A percentile compares a stretch with the other conserved stretches of the same genome.
These are phyloP conservation scores for Ambispora gerdemannii DNA, from an alignment of 192 early-diverging fungal species.

Conservation along the genomic window DNA sequence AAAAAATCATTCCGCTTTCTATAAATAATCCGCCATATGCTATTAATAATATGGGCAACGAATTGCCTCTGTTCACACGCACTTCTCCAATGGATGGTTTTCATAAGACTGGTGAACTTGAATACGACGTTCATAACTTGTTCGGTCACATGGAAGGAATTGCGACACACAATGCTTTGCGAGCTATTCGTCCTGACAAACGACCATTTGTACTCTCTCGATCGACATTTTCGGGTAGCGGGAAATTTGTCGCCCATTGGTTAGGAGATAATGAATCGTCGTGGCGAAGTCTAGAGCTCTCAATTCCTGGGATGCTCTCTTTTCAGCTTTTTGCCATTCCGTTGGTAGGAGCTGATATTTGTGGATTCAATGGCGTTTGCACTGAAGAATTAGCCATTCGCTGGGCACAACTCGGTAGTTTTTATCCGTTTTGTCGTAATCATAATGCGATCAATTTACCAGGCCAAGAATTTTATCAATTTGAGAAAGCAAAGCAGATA, in stretches of 20 bases:
- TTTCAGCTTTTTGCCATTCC: constrained; percentile 73
- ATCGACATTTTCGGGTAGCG: constrained; percentile 64
- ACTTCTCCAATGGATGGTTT: constrained; percentile 36
- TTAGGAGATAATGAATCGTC: constrained; percentile 61
- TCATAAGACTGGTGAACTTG: constrained; percentile 47
- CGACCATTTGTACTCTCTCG: constrained; percentile 63
- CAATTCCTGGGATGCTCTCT: constrained; percentile 57
- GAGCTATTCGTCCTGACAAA: constrained; percentile 36
- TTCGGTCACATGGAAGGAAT: constrained; percentile 61
- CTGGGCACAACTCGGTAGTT: constrained; percentile 62
- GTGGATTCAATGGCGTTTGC: constrained; percentile 60
- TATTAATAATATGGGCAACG: constrained; percentile 35
- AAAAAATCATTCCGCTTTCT: background rate
- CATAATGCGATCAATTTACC: constrained; percentile 52
- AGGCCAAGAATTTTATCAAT: constrained; percentile 62
- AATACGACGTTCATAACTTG: constrained; percentile 59
- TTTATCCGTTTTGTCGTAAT: constrained; percentile 62
- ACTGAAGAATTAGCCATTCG: constrained; percentile 63
- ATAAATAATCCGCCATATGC: constrained; percentile 34
- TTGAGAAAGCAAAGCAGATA: constrained; percentile 54
- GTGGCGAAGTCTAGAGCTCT: constrained; percentile 56
- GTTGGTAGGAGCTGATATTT: constrained; percentile 67
- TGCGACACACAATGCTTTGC: constrained; percentile 44
- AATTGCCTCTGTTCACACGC: constrained; percentile 31
- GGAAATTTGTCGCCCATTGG: constrained; percentile 51